Percentiles rank a stretch among this genome's conserved stretches.
Conservation (phyloP, 305 asterid species). For the Fraxinus sp. region DNA sequence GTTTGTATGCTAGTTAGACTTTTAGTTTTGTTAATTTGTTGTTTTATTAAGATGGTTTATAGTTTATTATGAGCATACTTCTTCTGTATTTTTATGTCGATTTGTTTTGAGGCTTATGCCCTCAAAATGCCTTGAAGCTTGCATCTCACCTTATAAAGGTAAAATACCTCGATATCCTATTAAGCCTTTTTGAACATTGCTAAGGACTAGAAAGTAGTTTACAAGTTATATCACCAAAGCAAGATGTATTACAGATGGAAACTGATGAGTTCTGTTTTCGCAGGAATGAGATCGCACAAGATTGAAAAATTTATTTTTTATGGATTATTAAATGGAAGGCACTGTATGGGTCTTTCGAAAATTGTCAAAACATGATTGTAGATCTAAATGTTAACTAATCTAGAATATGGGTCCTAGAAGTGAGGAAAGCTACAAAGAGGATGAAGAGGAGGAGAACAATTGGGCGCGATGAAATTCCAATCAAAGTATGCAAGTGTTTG, state of each 20-base stretch:
- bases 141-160: not conserved
- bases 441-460: not conserved
- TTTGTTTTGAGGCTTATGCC: not conserved
- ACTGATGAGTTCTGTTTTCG: not conserved
- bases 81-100: not conserved
- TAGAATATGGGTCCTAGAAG: not conserved
- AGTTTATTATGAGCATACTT: not conserved
- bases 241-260: not conserved
- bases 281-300: not conserved
- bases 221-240: constrained; percentile 1
- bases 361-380: not conserved
- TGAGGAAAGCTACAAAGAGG: not conserved
- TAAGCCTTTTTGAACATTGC: not conserved
- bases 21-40: not conserved
- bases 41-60: not conserved
- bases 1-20: not conserved
- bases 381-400: not conserved
- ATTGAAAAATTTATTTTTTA: not conserved
- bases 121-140: not conserved
- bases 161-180: not conserved
- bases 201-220: not conserved
- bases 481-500: not conserved
- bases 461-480: not conserved
- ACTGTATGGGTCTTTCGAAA: not conserved
- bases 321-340: not conserved